Conservation (phyloP, 768 basidiomycete genomes). For the Cantharellus cinnabarinus region DNA sequence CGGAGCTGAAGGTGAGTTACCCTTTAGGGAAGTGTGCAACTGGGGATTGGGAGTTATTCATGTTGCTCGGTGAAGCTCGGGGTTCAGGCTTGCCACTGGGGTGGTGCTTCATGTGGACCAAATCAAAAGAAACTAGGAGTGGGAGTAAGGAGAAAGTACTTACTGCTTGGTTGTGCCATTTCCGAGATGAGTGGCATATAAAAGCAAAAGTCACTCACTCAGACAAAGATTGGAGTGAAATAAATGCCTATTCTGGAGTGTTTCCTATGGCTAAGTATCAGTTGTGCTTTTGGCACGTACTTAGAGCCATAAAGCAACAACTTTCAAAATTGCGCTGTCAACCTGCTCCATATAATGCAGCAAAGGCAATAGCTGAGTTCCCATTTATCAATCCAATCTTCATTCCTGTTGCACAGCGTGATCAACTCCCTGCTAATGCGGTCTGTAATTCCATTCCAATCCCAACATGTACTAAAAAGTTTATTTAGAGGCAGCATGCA, state of each 20-base stretch:
- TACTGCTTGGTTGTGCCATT: slow-evolving; percentile 11
- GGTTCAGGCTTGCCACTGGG: no score
- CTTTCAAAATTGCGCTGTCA: slow-evolving; percentile 12
- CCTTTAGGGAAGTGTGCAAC: slow-evolving; percentile 12
- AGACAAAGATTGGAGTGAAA: slow-evolving; percentile 20
- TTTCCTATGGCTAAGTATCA: slow-evolving; percentile 20
- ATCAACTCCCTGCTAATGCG: neutral
- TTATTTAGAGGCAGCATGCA: neutral
- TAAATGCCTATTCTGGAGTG: slow-evolving; percentile 14
- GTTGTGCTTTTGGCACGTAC: slow-evolving; percentile 22
- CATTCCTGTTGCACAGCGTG: slow-evolving; percentile 14
- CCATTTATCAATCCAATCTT: slow-evolving; percentile 13
- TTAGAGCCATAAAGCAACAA: slow-evolving; percentile 15
- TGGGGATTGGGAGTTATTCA: slow-evolving; percentile 11
- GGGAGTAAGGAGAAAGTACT: slow-evolving; percentile 8
- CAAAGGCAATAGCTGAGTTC: slow-evolving; percentile 13
- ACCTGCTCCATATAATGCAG: slow-evolving; percentile 16
- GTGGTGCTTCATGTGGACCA: slow-evolving; percentile 14
- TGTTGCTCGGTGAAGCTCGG: slow-evolving; percentile 17
- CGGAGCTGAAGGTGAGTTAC: no score
- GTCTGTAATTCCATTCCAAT: no score
- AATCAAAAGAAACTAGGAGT: neutral
- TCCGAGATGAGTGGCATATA: slow-evolving; percentile 12
- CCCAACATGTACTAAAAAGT: neutral
- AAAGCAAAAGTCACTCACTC: slow-evolving; percentile 14